phyloP scores from a whole-genome alignment of 1,139 yeast species.

The Debaryomyces sp. region DNA sequence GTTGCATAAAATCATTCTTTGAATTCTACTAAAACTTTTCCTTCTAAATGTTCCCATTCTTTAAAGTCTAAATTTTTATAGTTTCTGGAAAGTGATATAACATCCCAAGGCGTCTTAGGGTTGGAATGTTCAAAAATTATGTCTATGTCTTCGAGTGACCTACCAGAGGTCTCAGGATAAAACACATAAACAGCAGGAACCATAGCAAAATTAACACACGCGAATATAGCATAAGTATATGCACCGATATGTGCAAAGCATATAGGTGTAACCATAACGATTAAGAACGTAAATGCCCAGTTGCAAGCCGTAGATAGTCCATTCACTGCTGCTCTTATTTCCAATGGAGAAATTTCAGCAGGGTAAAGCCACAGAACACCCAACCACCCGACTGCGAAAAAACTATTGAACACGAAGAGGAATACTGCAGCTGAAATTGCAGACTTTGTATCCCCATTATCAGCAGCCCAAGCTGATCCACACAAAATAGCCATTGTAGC shows the following conservation, averaged over 20 bases:
- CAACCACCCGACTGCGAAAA: conserved; percentile 55
- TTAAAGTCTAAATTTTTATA: not conserved
- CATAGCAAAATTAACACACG: conserved; percentile 41
- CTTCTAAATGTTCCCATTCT: not conserved
- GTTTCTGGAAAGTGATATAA: conserved; percentile 36
- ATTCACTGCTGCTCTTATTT: conserved; percentile 56
- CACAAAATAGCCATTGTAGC: conserved; percentile 35
- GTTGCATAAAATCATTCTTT: not conserved
- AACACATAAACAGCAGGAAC: conserved; percentile 56
- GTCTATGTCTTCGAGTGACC: conserved; percentile 48
- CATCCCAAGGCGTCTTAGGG: conserved; percentile 38
- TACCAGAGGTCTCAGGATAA: conserved; percentile 51
- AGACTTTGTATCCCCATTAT: conserved; percentile 19
- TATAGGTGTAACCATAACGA: conserved; percentile 48
- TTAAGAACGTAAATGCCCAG: conserved; percentile 46
- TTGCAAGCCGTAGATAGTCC: conserved; percentile 51
- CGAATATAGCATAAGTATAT: conserved; percentile 43
- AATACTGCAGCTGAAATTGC: conserved; percentile 42
- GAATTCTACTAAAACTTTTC: not conserved
- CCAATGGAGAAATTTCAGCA: conserved; percentile 59
- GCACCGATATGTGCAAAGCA: conserved; percentile 37
- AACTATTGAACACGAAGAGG: conserved; percentile 42
- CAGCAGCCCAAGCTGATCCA: conserved; percentile 30
- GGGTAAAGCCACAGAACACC: conserved; percentile 60
- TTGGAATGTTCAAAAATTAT: conserved; percentile 42